A percentile compares a stretch with the other conserved stretches of the same genome.
These are phyloP conservation scores for Sphaerulina vaccinii DNA, from an alignment of 2,329 filamentous ascomycete species.

Conservation along the genomic window DNA sequence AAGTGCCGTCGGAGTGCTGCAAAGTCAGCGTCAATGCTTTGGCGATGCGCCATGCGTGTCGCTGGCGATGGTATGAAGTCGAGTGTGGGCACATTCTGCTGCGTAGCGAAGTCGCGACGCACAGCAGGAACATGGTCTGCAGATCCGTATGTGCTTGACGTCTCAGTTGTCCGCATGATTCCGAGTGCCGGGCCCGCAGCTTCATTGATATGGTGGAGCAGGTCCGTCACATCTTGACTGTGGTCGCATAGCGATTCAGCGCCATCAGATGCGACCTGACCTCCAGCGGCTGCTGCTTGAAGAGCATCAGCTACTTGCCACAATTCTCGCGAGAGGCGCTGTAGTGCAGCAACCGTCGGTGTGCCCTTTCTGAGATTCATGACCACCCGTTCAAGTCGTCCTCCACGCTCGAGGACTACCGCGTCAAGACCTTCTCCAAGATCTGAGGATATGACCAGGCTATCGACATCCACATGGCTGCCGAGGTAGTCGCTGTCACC, in stretches of 20 bases:
- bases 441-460: conserved; percentile 29
- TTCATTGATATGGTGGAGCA: conserved; percentile 40
- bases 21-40: conserved; percentile 18
- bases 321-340: conserved; percentile 31
- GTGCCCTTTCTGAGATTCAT: conserved; percentile 36
- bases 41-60: conserved; percentile 30
- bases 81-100: not conserved
- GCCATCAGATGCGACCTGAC: conserved; percentile 21
- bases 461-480: not conserved
- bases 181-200: conserved; percentile 24
- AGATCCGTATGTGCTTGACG: not conserved
- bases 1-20: conserved; percentile 9
- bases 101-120: conserved; percentile 2
- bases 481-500: not conserved
- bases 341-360: conserved; percentile 23
- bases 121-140: not conserved
- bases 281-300: conserved; percentile 9
- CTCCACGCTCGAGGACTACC: conserved; percentile 43
- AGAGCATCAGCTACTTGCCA: conserved; percentile 28
- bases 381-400: conserved; percentile 41
- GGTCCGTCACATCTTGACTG: conserved; percentile 35
- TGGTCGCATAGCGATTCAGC: conserved; percentile 13
- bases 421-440: conserved; percentile 42
- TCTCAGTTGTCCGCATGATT: conserved; percentile 18
- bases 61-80: conserved; percentile 1